A percentile compares a stretch with the other conserved stretches of the same genome.
Conservation (phyloP, 2,329 filamentous ascomycete species). For the Phyllosticta citribraziliensis region DNA sequence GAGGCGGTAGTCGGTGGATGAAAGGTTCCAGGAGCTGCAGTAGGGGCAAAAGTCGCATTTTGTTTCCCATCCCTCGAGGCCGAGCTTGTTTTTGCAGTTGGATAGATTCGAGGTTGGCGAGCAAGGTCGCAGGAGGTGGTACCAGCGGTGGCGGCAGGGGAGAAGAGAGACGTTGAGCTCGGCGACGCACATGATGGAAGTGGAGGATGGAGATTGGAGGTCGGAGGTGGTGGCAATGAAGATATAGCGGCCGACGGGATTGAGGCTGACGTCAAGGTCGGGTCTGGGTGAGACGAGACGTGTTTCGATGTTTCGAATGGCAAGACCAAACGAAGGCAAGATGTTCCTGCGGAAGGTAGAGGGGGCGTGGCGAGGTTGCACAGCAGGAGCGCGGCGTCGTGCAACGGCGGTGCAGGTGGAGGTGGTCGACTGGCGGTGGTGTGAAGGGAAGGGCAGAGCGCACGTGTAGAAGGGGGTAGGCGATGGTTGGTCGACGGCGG, state of each 20-base stretch:
- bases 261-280: constrained; percentile 10
- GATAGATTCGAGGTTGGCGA: constrained; percentile 33
- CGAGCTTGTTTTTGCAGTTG: constrained; percentile 37
- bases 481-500: background rate
- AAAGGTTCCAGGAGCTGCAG: constrained; percentile 31
- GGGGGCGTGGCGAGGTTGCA: constrained; percentile 5
- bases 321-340: background rate
- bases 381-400: constrained; percentile 1
- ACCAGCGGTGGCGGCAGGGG: constrained; percentile 41
- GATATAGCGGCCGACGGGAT: background rate
- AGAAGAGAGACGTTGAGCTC: constrained; percentile 39
- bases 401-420: background rate
- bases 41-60: constrained; percentile 39
- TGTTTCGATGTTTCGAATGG: constrained; percentile 8
- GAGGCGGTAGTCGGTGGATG: constrained; percentile 36
- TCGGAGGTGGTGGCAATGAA: background rate
- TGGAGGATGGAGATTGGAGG: background rate
- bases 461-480: background rate
- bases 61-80: constrained; percentile 41
- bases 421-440: background rate
- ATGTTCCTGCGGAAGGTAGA: constrained; percentile 4
- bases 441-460: background rate
- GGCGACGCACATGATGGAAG: constrained; percentile 37
- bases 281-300: constrained; percentile 1
- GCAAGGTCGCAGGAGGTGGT: constrained; percentile 37